Base-by-base conservation (phyloP, 352 stramenopile genomes). In the Pythium phragmiticola region DNA sequence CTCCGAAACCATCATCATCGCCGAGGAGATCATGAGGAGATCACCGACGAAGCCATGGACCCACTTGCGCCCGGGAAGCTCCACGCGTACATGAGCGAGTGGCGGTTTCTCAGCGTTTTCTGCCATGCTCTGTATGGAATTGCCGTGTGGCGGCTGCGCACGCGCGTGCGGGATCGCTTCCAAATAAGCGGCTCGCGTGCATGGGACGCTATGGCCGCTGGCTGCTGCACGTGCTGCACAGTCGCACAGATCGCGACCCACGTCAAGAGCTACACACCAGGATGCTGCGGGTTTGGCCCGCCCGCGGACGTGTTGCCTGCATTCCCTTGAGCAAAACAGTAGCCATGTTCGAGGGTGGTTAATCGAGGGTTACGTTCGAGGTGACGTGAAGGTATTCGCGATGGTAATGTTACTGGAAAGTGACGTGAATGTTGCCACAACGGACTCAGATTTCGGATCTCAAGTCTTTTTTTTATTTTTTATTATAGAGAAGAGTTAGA, bases 241-340 rank as follows among this genome's bases (percentile, higher is more conserved):
- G 78, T 82, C 36, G 77, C 80, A 17, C 80, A 90, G 60, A 82
- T 90, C 69, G 77, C 76, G 2, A 74, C 78, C 21, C 80, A 90
- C 52, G 69, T 84, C 55, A 82, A 81, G 54, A 84, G 77, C 63
- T 88, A 87, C 67, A 69, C 39, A 34, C 76, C 78, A 2, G 68
- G 77, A 19, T 72, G 71, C 46, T 90, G 78, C 60, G 65, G 66
- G 16, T 86, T 88, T 48, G 63, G 70, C 21, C 37, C 61, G 14
- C 78, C 76, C 1, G 61, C 74, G 13, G 80, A 89, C 63, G 80
- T 65, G n/a, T 45, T 88, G 49, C 79, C 77, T 43, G 70, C 52
- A 19, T 77, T 66, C 43, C 34, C 45, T 8, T 39, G 34, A 39
- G 7, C 11, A 39, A 13, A 7, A 50, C n/a, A 39, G 36, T 68